phyloP scores from a whole-genome alignment of 177 flowering plant genomes.

The Vitis hybrid region DNA sequence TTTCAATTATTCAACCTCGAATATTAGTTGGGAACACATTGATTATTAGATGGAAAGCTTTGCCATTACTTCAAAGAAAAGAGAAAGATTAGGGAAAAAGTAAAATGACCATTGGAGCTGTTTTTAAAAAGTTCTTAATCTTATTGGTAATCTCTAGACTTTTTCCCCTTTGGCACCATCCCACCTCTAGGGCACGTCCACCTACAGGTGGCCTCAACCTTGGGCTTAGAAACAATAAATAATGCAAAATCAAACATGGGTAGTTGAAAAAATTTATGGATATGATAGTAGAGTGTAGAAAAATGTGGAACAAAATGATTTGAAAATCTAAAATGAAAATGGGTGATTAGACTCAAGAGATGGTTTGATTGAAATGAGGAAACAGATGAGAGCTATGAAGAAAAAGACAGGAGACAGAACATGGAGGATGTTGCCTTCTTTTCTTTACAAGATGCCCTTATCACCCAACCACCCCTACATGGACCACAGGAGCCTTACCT shows the following conservation, averaged over 20 bases:
- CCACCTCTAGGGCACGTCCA: background rate
- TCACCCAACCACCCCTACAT: background rate
- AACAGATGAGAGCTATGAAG: background rate
- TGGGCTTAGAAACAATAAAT: too few relatives aligned
- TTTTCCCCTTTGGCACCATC: too few relatives aligned
- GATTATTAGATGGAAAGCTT: slow-evolving; percentile 3
- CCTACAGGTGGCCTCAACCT: too few relatives aligned
- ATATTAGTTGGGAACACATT: slow-evolving; percentile 2
- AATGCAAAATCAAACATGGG: too few relatives aligned
- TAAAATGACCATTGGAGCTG: slow-evolving; percentile 4
- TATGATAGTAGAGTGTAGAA: too few relatives aligned
- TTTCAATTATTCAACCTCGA: slow-evolving; percentile 2
- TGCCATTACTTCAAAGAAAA: slow-evolving; percentile 3
- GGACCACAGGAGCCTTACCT: slow-evolving; percentile 14
- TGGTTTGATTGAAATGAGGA: background rate
- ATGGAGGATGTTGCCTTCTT: slow-evolving; percentile 18
- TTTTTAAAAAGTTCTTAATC: background rate
- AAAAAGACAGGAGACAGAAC: slow-evolving; percentile 13
- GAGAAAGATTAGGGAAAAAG: background rate
- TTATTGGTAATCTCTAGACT: too few relatives aligned
- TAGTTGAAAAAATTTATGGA: too few relatives aligned
- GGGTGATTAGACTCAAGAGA: too few relatives aligned
- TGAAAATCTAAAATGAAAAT: too few relatives aligned
- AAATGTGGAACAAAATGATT: too few relatives aligned
- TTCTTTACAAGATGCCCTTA: slow-evolving; percentile 2